Percentiles rank a stretch among this genome's conserved stretches.
Evolutionary conservation across 2,329 filamentous ascomycete genomes (phyloP).

Genomic region (Mycocentrospora acerina): DNA sequence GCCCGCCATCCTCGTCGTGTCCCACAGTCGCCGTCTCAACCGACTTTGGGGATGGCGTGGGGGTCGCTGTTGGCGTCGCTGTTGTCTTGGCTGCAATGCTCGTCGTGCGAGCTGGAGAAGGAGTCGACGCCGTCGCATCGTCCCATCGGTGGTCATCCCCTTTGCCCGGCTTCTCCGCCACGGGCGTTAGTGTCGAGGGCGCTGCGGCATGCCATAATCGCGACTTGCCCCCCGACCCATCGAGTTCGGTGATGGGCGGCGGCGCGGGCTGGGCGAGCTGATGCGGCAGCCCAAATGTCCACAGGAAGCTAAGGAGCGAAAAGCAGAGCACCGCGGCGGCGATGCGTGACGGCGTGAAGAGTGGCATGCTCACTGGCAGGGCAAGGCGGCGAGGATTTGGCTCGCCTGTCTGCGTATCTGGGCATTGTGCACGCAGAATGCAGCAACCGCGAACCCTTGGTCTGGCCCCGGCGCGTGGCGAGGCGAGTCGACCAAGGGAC

Average conservation of each 20-base stretch:
- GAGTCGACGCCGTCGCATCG: slow-evolving; percentile 7
- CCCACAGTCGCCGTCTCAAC: slow-evolving; percentile 10
- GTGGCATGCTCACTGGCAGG: slow-evolving; percentile 22
- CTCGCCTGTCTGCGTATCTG: neutral
- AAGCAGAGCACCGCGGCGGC: slow-evolving; percentile 26
- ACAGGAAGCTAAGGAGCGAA: slow-evolving; percentile 34
- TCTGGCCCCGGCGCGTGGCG: no score
- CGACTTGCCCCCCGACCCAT: slow-evolving; percentile 3
- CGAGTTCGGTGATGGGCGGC: slow-evolving; percentile 27
- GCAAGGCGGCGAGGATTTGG: neutral
- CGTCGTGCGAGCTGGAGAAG: no score
- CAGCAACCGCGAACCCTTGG: no score
- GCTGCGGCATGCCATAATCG: no score
- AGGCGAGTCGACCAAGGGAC: no score
- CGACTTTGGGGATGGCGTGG: slow-evolving; percentile 5
- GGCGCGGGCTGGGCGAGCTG: slow-evolving; percentile 17
- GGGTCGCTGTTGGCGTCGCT: no score
- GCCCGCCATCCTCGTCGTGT: slow-evolving; percentile 21
- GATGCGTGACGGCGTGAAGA: slow-evolving; percentile 36
- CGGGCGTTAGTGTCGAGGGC: neutral
- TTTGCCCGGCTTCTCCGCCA: slow-evolving; percentile 7
- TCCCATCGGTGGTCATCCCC: slow-evolving; percentile 17
- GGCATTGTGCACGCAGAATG: no score
- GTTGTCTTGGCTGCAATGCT: no score
- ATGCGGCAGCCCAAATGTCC: slow-evolving; percentile 31